phyloP scores from a whole-genome alignment of 1,139 yeast species.

The Scheffersomyces segobiensis region DNA sequence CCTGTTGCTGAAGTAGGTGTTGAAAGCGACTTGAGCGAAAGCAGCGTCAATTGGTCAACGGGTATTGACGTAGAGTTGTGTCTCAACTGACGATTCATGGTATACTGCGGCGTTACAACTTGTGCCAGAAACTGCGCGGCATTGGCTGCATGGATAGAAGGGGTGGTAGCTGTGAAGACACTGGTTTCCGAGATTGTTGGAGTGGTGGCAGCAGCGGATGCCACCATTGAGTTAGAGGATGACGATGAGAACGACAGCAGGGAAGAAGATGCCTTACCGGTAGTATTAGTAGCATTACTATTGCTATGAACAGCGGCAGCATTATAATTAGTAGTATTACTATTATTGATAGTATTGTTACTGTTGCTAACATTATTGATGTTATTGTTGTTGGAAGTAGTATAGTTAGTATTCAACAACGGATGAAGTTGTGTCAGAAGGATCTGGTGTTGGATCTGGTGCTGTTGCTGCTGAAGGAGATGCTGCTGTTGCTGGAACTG shows the following conservation, averaged over 20 bases:
- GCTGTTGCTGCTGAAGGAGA: background rate
- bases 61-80: constrained; percentile 12
- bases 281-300: background rate
- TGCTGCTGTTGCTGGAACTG: background rate
- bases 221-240: constrained; percentile 5
- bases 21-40: constrained; percentile 7
- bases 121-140: background rate
- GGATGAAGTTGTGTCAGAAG: background rate
- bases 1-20: background rate
- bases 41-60: constrained; percentile 13
- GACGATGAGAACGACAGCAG: constrained; percentile 11
- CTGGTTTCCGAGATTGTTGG: background rate
- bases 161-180: background rate
- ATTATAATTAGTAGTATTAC: background rate
- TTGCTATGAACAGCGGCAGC: background rate
- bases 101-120: constrained; percentile 7
- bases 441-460: background rate
- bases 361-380: background rate
- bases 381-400: background rate
- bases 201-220: background rate
- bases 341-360: too few species aligned
- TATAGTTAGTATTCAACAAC: background rate
- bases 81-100: constrained; percentile 3
- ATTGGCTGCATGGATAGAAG: background rate
- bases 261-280: background rate